Base-by-base conservation (phyloP, 306 rosid genomes). In the Carpinus fangiana region DNA sequence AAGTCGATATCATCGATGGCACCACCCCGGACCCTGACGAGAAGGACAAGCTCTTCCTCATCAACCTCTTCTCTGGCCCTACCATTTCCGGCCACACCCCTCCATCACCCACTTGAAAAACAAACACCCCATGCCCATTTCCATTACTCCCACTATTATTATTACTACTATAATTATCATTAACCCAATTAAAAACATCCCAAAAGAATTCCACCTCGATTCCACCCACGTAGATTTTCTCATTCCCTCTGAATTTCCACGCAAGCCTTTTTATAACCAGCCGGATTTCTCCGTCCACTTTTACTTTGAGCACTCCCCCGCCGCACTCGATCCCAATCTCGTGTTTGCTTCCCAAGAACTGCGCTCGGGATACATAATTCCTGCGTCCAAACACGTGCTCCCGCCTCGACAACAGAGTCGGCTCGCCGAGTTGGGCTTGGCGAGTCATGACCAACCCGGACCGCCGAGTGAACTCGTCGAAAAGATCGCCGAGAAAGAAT, bases 211-310 rank as follows among this genome's bases (percentile, higher is more conserved):
- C 97, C 1, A 93, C 91, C 21, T 89, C 96, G 21, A 83, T 76
- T 0, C 91, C 96, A 51, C 87, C 87, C 1, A 90, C 75, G 23
- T 82, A 85, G 41, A 93, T 77, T 79, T 80, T 89, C 86, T 93
- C 98, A 59, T 89, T 91, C 81, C 98, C 98, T 88, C 98, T 87
- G 76, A 93, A 93, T 74, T 93, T 93, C 98, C 98, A 93, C 14
- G 90, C 89, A 26, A 93, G 75, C 73, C 98, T 88, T 46, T 88
- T 90, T 70, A 93, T 90, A 0, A 76, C 75, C 48, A 93, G 86
- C 48, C 86, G 84, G 31, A 53, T 55, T 72, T 82, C 78, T 5
- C 89, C 90, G 34, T 93, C 96, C n/a, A 93, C 90, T 73, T 84
- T 84, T 14, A 93, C 93, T 51, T 69, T 83, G 18, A 93, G 76